A percentile compares a stretch with the other conserved stretches of the same genome.
These are phyloP conservation scores for Inonotus obliquus DNA, from an alignment of 1,284 basidiomycete genomes.

Conservation along the genomic window DNA sequence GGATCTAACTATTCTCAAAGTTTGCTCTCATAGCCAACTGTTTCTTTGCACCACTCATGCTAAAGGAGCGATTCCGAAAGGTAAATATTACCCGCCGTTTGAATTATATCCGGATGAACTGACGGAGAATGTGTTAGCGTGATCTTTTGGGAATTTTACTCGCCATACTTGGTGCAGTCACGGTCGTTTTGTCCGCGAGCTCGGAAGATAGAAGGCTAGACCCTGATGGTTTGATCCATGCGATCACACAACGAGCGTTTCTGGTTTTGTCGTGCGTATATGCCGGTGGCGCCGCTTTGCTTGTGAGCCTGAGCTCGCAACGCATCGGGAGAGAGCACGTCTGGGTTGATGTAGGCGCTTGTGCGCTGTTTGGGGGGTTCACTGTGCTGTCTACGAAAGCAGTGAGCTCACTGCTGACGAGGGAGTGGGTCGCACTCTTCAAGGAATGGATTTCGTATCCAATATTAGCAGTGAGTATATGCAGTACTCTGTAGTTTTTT, in stretches of 20 bases:
- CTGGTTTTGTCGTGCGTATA: conserved; percentile 70
- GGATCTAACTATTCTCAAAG: conserved; percentile 32
- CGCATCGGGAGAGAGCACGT: conserved; percentile 63
- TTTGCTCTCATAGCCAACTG: conserved; percentile 94
- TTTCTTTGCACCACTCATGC: conserved; percentile 85
- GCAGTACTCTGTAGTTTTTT: not conserved
- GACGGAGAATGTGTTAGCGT: conserved; percentile 34
- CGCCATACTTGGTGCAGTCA: conserved; percentile 81
- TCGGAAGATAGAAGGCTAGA: conserved; percentile 66
- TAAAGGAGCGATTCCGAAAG: conserved; percentile 74
- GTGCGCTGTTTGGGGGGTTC: conserved; percentile 90
- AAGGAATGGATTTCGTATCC: conserved; percentile 78
- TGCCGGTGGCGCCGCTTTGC: conserved; percentile 46
- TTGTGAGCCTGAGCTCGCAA: conserved; percentile 60
- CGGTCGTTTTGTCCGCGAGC: conserved; percentile 84
- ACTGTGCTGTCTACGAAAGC: conserved; percentile 95
- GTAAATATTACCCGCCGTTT: conserved; percentile 31
- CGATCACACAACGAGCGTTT: conserved; percentile 70
- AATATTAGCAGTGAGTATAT: conserved; percentile 49
- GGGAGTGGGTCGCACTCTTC: conserved; percentile 72
- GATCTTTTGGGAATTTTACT: conserved; percentile 88
- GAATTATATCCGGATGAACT: conserved; percentile 10
- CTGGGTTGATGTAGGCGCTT: conserved; percentile 84
- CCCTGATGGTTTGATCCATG: conserved; percentile 62
- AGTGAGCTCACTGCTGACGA: conserved; percentile 78